phyloP scores from a whole-genome alignment of 2,329 filamentous ascomycete genomes.

The Calonectria hongkongensis region DNA sequence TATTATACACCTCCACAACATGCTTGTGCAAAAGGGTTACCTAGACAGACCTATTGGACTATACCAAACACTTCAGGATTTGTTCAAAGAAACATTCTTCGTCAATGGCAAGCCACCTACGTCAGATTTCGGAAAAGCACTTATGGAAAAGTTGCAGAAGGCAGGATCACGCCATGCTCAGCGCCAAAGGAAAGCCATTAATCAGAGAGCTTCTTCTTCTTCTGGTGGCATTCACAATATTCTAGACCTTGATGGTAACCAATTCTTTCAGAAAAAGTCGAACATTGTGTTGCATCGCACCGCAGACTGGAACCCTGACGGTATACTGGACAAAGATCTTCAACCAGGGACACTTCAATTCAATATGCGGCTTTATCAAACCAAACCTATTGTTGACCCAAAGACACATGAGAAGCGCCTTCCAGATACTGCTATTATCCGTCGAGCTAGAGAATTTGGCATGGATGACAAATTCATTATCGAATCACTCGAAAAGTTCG shows the following conservation, averaged over 20 bases:
- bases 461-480: not conserved
- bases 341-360: constrained; percentile 50
- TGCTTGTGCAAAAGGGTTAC: constrained; percentile 65
- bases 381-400: constrained; percentile 53
- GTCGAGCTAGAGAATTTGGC: constrained; percentile 38
- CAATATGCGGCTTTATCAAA: constrained; percentile 54
- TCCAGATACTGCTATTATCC: constrained; percentile 56
- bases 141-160: constrained; percentile 4
- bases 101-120: constrained; percentile 36
- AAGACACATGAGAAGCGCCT: constrained; percentile 53
- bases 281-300: constrained; percentile 55
- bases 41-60: constrained; percentile 59
- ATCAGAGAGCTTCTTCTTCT: constrained; percentile 15
- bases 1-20: constrained; percentile 68
- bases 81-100: constrained; percentile 44
- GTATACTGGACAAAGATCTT: constrained; percentile 60
- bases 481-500: not conserved
- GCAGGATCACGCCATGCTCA: not conserved
- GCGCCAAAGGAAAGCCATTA: not conserved
- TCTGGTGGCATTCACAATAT: constrained; percentile 1
- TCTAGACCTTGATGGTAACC: constrained; percentile 41
- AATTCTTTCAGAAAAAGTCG: constrained; percentile 60
- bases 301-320: constrained; percentile 60
- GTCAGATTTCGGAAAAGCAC: constrained; percentile 34
- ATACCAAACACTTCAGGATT: constrained; percentile 53